Evolutionary conservation across 2,329 filamentous ascomycete genomes (phyloP).

Genomic region (Alternaria tenuissima): DNA sequence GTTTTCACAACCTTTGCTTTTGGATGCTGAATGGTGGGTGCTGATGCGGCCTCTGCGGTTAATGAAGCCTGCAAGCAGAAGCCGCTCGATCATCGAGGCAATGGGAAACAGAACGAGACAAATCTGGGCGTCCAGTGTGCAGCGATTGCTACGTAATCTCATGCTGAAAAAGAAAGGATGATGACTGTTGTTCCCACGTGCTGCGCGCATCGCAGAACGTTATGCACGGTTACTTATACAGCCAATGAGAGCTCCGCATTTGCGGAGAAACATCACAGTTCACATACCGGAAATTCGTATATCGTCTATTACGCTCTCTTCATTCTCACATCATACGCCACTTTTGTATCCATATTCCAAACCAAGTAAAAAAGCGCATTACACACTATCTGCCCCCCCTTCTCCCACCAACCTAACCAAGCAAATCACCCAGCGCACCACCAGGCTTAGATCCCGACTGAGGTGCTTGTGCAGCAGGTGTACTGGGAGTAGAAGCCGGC

Average conservation of each 20-base stretch:
- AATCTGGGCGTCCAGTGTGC: too few species aligned
- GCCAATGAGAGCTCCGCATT: not conserved
- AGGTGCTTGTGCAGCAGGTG: slow-evolving; percentile 37
- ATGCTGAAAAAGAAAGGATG: too few species aligned
- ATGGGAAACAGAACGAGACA: too few species aligned
- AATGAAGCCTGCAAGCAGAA: too few species aligned
- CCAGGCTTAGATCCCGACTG: slow-evolving; percentile 47
- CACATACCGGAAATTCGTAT: not conserved
- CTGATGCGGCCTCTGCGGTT: too few species aligned
- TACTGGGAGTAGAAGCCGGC: slow-evolving; percentile 54
- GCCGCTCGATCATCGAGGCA: too few species aligned
- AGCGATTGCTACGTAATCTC: too few species aligned
- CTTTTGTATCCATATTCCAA: slow-evolving; percentile 7
- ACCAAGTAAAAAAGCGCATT: slow-evolving; percentile 4
- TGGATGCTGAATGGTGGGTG: too few species aligned
- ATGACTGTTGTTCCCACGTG: too few species aligned
- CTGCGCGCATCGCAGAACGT: too few species aligned
- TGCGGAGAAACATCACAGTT: not conserved
- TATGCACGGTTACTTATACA: too few species aligned
- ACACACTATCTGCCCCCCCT: not conserved
- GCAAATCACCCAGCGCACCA: slow-evolving; percentile 47
- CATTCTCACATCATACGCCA: not conserved
- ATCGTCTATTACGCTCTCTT: not conserved
- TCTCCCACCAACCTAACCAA: slow-evolving; percentile 17
- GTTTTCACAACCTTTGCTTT: too few species aligned